These are phyloP conservation scores for Pythium inflatum DNA, from an alignment of 352 stramenopile genomes.

Conservation along the genomic window DNA sequence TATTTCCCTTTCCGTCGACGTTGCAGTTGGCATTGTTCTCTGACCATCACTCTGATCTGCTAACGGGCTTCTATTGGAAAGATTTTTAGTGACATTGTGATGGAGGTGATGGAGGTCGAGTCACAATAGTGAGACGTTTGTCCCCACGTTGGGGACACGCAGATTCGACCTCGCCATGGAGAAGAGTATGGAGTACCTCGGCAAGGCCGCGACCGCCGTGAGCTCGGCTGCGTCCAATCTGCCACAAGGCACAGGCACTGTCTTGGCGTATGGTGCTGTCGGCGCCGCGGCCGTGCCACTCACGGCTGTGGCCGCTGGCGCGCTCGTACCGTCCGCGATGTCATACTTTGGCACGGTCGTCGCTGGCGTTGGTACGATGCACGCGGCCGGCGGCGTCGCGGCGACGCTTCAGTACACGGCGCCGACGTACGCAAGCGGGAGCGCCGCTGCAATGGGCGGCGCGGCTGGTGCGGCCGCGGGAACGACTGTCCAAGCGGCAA, in stretches of 20 bases:
- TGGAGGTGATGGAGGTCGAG: no score
- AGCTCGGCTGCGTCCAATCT: not conserved
- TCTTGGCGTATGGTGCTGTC: constrained; percentile 1
- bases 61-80: not conserved
- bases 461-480: not conserved
- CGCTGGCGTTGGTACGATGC: constrained; percentile 1
- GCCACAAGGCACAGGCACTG: not conserved
- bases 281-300: constrained; percentile 4
- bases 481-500: not conserved
- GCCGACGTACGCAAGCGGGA: not conserved
- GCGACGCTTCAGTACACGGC: constrained; percentile 10
- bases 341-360: not conserved
- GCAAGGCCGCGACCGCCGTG: not conserved
- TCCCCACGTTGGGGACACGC: not conserved
- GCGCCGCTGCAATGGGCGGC: not conserved
- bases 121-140: not conserved
- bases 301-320: constrained; percentile 10
- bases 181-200: not conserved
- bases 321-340: constrained; percentile 5
- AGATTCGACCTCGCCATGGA: not conserved
- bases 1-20: not conserved
- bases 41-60: not conserved
- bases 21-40: no score
- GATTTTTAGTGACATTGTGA: not conserved
- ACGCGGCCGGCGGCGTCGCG: not conserved